A percentile compares a stretch with the other conserved stretches of the same genome.
Conservation (phyloP, 805 yeast species). For the Candida schatavii region DNA sequence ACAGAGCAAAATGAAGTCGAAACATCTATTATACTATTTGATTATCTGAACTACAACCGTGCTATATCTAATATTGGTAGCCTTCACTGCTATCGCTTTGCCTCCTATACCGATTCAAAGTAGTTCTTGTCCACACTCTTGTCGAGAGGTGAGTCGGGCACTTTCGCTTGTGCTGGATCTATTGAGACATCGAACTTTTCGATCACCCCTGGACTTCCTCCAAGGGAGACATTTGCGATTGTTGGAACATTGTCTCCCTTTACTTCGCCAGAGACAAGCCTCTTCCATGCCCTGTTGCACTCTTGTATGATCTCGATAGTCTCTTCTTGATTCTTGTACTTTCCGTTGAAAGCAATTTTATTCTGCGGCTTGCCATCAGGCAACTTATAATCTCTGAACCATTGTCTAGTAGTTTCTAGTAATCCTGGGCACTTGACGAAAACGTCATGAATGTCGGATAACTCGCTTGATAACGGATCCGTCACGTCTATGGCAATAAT, state of each 20-base stretch:
- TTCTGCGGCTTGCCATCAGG: constrained; percentile 98
- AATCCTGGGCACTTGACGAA: constrained; percentile 88
- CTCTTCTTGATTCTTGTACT: constrained; percentile 81
- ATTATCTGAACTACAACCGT: too few species aligned
- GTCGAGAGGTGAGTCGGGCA: constrained; percentile 37
- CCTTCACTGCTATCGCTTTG: too few species aligned
- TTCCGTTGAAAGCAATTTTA: constrained; percentile 95
- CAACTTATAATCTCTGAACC: constrained; percentile 97
- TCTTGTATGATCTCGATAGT: constrained; percentile 83
- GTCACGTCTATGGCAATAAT: constrained; percentile 77
- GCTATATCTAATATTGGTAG: too few species aligned
- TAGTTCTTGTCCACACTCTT: constrained; percentile 34
- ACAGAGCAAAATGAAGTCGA: too few species aligned
- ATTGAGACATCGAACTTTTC: constrained; percentile 14
- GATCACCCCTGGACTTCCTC: constrained; percentile 24
- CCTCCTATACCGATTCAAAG: constrained; percentile 16
- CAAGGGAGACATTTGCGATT: constrained; percentile 38
- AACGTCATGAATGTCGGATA: constrained; percentile 89
- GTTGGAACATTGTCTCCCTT: constrained; percentile 24
- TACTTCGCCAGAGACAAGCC: constrained; percentile 62
- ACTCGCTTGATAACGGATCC: constrained; percentile 85
- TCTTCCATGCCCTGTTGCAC: constrained; percentile 82
- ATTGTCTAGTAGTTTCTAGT: constrained; percentile 89
- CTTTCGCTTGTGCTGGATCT: constrained; percentile 14
- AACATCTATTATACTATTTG: too few species aligned